Evolutionary conservation across 2,329 filamentous ascomycete genomes (phyloP).

Genomic region (Xylariaceae sp.): DNA sequence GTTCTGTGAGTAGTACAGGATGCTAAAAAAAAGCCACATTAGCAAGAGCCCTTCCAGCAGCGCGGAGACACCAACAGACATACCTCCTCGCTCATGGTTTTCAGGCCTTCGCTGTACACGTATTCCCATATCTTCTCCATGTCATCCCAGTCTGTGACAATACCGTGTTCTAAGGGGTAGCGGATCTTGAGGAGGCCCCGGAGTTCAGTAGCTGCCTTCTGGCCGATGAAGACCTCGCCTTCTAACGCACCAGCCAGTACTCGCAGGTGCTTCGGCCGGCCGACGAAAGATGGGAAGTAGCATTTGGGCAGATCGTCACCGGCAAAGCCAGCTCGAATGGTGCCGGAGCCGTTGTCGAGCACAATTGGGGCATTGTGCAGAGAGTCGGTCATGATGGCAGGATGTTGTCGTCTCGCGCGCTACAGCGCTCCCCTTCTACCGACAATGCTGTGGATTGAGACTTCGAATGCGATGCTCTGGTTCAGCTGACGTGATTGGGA

Average conservation of each 20-base stretch:
- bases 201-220: conserved; percentile 80
- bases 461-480: conserved; percentile 3
- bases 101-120: conserved; percentile 92
- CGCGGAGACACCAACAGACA: background rate
- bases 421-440: conserved; percentile 12
- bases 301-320: conserved; percentile 95
- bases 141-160: conserved; percentile 99
- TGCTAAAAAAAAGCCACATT: conserved; percentile 51
- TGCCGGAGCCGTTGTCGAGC: conserved; percentile 97
- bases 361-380: conserved; percentile 98
- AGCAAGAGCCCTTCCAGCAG: conserved; percentile 2
- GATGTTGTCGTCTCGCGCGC: conserved; percentile 12
- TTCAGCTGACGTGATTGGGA: background rate
- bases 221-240: conserved; percentile 94
- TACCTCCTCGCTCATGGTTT: conserved; percentile 95
- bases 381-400: conserved; percentile 48
- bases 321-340: conserved; percentile 93
- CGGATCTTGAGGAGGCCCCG: conserved; percentile 91
- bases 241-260: conserved; percentile 95
- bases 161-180: conserved; percentile 94
- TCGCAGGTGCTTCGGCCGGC: conserved; percentile 88
- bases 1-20: conserved; percentile 92
- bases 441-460: conserved; percentile 4
- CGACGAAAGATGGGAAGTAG: conserved; percentile 96
- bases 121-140: conserved; percentile 99